Base-by-base conservation (phyloP, 495 filamentous ascomycete species). In the Mytilinidion resinicola region DNA sequence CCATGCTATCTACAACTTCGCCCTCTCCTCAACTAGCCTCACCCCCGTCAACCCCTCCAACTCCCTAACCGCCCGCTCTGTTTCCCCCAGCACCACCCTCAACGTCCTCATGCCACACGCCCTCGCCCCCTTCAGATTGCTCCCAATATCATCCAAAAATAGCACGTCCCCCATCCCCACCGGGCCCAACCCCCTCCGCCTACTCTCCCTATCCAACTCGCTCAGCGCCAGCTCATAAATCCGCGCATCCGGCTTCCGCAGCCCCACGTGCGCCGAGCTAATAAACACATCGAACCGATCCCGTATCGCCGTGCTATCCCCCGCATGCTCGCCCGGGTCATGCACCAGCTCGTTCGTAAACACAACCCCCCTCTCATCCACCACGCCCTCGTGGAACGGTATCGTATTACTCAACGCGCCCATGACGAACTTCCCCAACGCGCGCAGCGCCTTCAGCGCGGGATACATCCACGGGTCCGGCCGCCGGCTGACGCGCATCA, bases 81-180 rank as follows among this genome's bases (percentile, higher is more conserved):
- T 84, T 70, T 76, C 83, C 33, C 91, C 91, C 34, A 96, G 74
- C 8, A 79, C 75, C 2, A 97, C 93, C 68, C 87, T 95, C 59
- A 98, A 78, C 1, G 91, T 96, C 56, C 78, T 73, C 70, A 97
- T 86, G 25, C 93, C 93, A 10, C 82, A 70, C 52, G 73, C 76
- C 75, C 79, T 90, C 10, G 85, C 93, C 10, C 79, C 82, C 75
- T 90, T 92, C 63, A 96, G 70, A 70, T 98, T 98, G 75, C 88
- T 83, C 0, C 93, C 93, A 67, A 98, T 97, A 72, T 98, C 93
- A 76, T 98, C 93, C 50, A 96, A 70, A 71, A 98, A 97, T 15
- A 95, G 75, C 47, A 96, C 74, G 52, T 96, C 88, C 9, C 75
- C 77, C 0, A 87, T 73, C 59, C 72, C 72, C 0, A 91, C 72